These are phyloP conservation scores for Rhizophagus sp. DNA, from an alignment of 192 early-diverging fungal species.

Conservation along the genomic window DNA sequence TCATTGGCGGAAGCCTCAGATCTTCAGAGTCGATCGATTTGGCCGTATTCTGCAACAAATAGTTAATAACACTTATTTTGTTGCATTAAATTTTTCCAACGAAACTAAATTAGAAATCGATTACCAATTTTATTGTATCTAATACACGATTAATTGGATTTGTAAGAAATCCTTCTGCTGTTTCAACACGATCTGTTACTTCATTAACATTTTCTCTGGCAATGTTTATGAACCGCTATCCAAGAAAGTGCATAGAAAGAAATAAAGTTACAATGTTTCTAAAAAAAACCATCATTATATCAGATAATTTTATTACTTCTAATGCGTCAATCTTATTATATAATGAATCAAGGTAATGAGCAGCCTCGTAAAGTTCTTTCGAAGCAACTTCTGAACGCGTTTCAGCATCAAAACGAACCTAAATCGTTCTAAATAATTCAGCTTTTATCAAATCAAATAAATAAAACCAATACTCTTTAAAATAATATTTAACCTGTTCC, in stretches of 20 bases:
- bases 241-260: neutral
- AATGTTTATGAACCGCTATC: constrained; percentile 18
- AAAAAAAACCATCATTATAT: neutral
- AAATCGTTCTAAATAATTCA: neutral
- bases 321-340: constrained; percentile 26
- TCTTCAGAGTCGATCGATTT: constrained; percentile 21
- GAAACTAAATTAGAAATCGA: neutral
- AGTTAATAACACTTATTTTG: neutral
- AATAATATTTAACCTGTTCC: constrained; percentile 1
- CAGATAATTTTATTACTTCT: constrained; percentile 4
- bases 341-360: constrained; percentile 22
- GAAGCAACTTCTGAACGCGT: constrained; percentile 17
- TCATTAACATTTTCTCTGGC: constrained; percentile 26
- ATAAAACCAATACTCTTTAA: neutral
- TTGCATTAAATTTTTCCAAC: neutral
- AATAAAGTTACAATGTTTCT: neutral
- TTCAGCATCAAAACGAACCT: constrained; percentile 8
- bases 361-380: constrained; percentile 26
- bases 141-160: constrained; percentile 29
- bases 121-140: constrained; percentile 25
- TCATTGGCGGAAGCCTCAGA: constrained; percentile 23
- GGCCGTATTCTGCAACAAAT: constrained; percentile 15
- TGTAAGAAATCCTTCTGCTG: constrained; percentile 18
- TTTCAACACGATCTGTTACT: constrained; percentile 21
- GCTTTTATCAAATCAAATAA: neutral